Base-by-base conservation (phyloP, 371 early-diverging fungal species). In the Globomyces sp. region DNA sequence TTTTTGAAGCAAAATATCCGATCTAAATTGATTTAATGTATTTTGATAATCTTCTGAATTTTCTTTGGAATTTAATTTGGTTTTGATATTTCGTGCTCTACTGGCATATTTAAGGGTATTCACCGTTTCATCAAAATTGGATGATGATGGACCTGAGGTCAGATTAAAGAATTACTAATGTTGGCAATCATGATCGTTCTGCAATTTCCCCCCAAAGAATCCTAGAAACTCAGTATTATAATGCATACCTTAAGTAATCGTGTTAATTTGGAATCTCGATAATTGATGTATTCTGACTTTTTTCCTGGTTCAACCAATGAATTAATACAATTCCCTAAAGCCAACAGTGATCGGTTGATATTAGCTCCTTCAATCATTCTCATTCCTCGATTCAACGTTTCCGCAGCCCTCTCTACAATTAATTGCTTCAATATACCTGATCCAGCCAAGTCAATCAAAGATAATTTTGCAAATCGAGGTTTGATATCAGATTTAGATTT, bases 241-340 rank as follows among this genome's bases (percentile, higher is more conserved):
- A 39, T 11, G 10, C 13, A 8, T 42, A 40, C 45, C 74, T 96
- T 92, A 34, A 96, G 78, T 50, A 95, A 73, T 8, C 95, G 77
- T 0, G 95, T 96, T 37, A 91, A 80, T 65, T 96, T 95, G 41
- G 89, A 88, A 71, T 95, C 93, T 62, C 97, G 84, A 70, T 90
- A 96, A 36, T 91, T 90, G 24, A 93, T 82, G 73, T 88, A 87
- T 11, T 71, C 69, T 43, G 73, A 71, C 59, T 81, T 85, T 47
- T 80, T 80, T 48, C 72, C 74, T 37, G 81, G 78, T 52, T 86
- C 88, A 64, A 86, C 88, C 10, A 97, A 82, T 1, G 94, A 93
- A 74, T 90, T 91, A 66, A 97, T 96, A 66, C 94, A 94, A 77
- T 94, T 95, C 57, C 92, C 93, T 4, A 97, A 81, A 0, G 93